These are phyloP conservation scores for Hansenula lynferdii DNA, from an alignment of 1,139 yeast species.

Conservation along the genomic window DNA sequence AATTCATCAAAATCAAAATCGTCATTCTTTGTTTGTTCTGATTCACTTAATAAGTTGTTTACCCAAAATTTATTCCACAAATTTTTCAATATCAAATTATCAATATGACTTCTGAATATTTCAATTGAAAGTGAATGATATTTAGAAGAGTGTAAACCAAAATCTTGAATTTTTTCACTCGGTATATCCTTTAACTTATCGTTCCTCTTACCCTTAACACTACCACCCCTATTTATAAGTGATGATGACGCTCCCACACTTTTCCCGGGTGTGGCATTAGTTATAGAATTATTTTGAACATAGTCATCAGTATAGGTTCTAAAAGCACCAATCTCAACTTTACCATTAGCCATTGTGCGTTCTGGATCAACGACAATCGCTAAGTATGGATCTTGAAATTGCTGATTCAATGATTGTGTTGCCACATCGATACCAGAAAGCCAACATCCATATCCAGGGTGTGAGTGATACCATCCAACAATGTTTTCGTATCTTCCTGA, in stretches of 20 bases:
- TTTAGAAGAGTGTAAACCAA: conserved; percentile 64
- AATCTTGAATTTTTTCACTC: conserved; percentile 48
- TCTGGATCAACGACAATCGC: conserved; percentile 88
- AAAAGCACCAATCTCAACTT: conserved; percentile 88
- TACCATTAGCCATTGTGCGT: conserved; percentile 57
- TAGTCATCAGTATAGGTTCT: conserved; percentile 62
- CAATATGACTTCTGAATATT: conserved; percentile 55
- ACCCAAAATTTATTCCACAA: conserved; percentile 52
- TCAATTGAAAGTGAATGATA: conserved; percentile 70
- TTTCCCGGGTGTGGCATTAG: neutral
- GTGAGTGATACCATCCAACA: conserved; percentile 96
- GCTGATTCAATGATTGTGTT: conserved; percentile 81
- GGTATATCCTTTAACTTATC: conserved; percentile 29
- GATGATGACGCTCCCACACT: conserved; percentile 13
- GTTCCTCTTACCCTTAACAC: conserved; percentile 2
- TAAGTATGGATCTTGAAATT: conserved; percentile 85
- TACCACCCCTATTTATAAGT: conserved; percentile 6
- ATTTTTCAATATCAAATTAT: conserved; percentile 40
- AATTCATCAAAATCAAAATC: conserved; percentile 27
- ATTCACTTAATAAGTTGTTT: conserved; percentile 28
- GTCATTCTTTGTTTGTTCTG: conserved; percentile 4
- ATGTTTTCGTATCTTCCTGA: conserved; percentile 55
- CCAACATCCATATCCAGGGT: conserved; percentile 98
- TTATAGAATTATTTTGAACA: conserved; percentile 14
- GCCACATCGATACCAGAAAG: conserved; percentile 85